Evolutionary conservation across 2,329 filamentous ascomycete genomes (phyloP).

Genomic region (Penicillium sp.): DNA sequence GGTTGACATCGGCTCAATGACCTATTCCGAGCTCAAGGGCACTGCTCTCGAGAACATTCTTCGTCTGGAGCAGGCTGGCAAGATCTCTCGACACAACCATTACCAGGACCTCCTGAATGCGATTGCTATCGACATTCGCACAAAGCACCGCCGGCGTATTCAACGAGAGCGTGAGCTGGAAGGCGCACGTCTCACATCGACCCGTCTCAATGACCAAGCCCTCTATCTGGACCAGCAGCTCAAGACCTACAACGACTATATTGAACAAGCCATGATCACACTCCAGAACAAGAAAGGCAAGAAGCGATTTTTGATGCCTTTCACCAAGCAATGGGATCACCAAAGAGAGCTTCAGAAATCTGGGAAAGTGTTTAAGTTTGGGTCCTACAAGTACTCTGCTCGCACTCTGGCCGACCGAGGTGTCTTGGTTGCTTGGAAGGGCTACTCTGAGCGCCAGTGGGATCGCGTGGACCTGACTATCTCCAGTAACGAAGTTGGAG

Average conservation of each 20-base stretch:
- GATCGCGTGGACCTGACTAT: conserved; percentile 93
- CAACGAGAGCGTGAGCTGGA: conserved; percentile 91
- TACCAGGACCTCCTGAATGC: conserved; percentile 98
- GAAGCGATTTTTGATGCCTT: conserved; percentile 90
- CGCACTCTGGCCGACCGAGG: conserved; percentile 88
- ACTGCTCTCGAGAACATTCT: conserved; percentile 93
- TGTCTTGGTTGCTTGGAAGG: conserved; percentile 87
- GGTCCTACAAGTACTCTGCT: conserved; percentile 95
- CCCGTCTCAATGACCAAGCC: conserved; percentile 61
- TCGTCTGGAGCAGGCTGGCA: conserved; percentile 78
- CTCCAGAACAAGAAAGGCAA: conserved; percentile 96
- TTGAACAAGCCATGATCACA: conserved; percentile 96
- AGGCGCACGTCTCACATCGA: conserved; percentile 48
- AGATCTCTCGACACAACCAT: conserved; percentile 80
- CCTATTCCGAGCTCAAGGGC: conserved; percentile 87
- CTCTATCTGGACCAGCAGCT: conserved; percentile 91
- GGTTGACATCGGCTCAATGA: conserved; percentile 84
- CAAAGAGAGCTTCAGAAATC: conserved; percentile 90
- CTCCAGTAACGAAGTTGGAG: conserved; percentile 86
- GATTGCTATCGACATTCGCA: conserved; percentile 93
- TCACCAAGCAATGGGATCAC: conserved; percentile 98
- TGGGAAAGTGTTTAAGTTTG: conserved; percentile 93
- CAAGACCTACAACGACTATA: conserved; percentile 98
- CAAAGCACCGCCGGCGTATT: conserved; percentile 88
- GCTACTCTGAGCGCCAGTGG: conserved; percentile 78